phyloP scores from a whole-genome alignment of 1,284 basidiomycete species.

The Testicularia cyperi region DNA sequence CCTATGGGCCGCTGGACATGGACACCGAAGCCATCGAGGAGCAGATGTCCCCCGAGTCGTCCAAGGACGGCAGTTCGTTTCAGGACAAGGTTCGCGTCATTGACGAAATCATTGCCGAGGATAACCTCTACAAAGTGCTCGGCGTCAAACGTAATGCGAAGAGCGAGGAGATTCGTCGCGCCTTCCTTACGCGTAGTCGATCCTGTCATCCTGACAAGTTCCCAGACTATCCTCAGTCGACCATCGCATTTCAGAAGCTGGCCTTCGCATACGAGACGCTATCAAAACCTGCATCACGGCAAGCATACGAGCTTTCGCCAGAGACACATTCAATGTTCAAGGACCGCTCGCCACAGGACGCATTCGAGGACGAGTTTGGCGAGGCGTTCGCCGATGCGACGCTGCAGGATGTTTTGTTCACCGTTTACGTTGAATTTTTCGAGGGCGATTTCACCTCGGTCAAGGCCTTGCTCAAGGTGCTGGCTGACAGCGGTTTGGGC shows the following conservation, averaged over 20 bases:
- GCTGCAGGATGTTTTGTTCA: constrained; percentile 71
- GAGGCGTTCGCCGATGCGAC: constrained; percentile 36
- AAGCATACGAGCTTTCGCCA: constrained; percentile 68
- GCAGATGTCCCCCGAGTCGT: neutral
- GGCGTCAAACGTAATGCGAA: constrained; percentile 66
- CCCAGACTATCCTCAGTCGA: constrained; percentile 71
- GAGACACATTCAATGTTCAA: constrained; percentile 36
- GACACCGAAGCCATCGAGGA: constrained; percentile 1
- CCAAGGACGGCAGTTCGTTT: constrained; percentile 6
- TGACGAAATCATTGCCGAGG: constrained; percentile 41
- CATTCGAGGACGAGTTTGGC: constrained; percentile 39
- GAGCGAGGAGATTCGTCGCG: constrained; percentile 72
- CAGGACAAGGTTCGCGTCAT: constrained; percentile 35
- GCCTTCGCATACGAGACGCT: constrained; percentile 79
- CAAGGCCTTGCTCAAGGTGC: constrained; percentile 64
- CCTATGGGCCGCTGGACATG: neutral
- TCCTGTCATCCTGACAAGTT: constrained; percentile 86
- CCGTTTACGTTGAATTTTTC: constrained; percentile 76
- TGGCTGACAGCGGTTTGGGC: constrained; percentile 54
- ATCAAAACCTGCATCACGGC: constrained; percentile 70
- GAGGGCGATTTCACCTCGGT: constrained; percentile 70
- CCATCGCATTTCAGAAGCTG: constrained; percentile 79
- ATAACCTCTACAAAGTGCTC: constrained; percentile 73
- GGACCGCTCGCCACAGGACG: constrained; percentile 28
- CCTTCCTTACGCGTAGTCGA: constrained; percentile 74